Base-by-base conservation (phyloP, 495 filamentous ascomycete species). In the Aspergillus funiculosus region DNA sequence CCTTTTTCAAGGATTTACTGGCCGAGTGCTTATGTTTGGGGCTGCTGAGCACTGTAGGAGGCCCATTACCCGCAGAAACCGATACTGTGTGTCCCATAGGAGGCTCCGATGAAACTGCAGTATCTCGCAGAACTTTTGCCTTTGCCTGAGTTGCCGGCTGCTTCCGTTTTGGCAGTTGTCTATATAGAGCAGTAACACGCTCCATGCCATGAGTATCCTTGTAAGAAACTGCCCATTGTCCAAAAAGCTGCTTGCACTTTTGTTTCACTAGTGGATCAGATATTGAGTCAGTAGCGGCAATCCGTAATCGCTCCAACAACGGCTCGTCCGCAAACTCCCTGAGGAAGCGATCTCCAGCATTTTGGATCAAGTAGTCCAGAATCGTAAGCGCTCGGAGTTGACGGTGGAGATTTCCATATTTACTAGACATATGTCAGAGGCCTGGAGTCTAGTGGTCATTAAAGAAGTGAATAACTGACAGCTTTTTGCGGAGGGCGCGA, bases 401-500 rank as follows among this genome's bases (percentile, higher is more conserved):
- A 13, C 88, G 82, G 60, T 97, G 90, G 14, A 91, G 70, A 52
- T 79, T 95, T 42, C 94, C 94, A 63, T 99, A 99, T 66, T 97
- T 97, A 28, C 84, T 88, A 49, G 1, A 36, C 5, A 11, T 22
- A 5, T 40, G 50, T 58, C 50, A 57, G 56, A 28, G 4, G n/a
- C n/a, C n/a, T n/a, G n/a, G n/a, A 20, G 17, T 9, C 27, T n/a
- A 41, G 49, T 13, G 5, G 13, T 29, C 43, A n/a, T 29, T 3
- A 11, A 48, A 21, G 27, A 20, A 19, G 5, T 14, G 18, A 36
- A 21, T 14, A 25, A 65, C 84, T 63, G 60, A 88, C 77, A 99
- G 78, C 72, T 99, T 97, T 81, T 97, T 99, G 36, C 94, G 79
- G 54, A 97, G 78, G 15, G 94, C 91, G 61, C 94, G 80, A 50